A percentile compares a stretch with the other conserved stretches of the same genome.
phyloP scores from a whole-genome alignment of 495 filamentous ascomycete species.

The Aspergillus wentii region DNA sequence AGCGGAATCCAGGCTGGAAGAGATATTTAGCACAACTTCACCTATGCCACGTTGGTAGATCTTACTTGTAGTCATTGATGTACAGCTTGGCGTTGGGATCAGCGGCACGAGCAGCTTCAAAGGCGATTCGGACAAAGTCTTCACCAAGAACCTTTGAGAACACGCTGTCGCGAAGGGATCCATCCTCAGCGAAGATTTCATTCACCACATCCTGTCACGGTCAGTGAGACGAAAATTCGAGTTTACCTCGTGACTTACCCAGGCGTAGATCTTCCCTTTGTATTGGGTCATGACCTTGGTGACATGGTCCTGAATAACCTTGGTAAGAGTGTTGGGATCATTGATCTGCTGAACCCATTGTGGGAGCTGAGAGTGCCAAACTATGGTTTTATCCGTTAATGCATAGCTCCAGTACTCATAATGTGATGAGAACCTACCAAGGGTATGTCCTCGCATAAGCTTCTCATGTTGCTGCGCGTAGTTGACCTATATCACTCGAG shows the following conservation, averaged over 20 bases:
- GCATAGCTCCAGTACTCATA: too few species aligned
- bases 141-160: slow-evolving; percentile 55
- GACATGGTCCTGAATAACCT: slow-evolving; percentile 31
- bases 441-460: slow-evolving; percentile 46
- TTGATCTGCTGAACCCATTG: slow-evolving; percentile 41
- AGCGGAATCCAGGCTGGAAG: slow-evolving; percentile 28
- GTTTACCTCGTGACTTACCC: too few species aligned
- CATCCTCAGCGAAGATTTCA: slow-evolving; percentile 65
- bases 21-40: neutral
- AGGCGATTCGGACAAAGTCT: slow-evolving; percentile 54
- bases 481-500: slow-evolving; percentile 28
- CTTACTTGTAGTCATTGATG: slow-evolving; percentile 56
- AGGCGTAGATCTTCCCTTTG: slow-evolving; percentile 45
- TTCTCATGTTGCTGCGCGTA: slow-evolving; percentile 42
- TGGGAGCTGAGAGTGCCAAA: slow-evolving; percentile 53
- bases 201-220: slow-evolving; percentile 60
- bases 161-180: slow-evolving; percentile 49
- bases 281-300: slow-evolving; percentile 17
- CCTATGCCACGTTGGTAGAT: too few species aligned
- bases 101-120: slow-evolving; percentile 46
- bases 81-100: slow-evolving; percentile 60
- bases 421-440: slow-evolving; percentile 21
- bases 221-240: too few species aligned
- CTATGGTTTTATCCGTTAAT: slow-evolving; percentile 7
- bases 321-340: slow-evolving; percentile 35